Percentiles rank a stretch among this genome's conserved stretches.
phyloP scores from a whole-genome alignment of 1,284 basidiomycete species.

The Golubevia sp. region DNA sequence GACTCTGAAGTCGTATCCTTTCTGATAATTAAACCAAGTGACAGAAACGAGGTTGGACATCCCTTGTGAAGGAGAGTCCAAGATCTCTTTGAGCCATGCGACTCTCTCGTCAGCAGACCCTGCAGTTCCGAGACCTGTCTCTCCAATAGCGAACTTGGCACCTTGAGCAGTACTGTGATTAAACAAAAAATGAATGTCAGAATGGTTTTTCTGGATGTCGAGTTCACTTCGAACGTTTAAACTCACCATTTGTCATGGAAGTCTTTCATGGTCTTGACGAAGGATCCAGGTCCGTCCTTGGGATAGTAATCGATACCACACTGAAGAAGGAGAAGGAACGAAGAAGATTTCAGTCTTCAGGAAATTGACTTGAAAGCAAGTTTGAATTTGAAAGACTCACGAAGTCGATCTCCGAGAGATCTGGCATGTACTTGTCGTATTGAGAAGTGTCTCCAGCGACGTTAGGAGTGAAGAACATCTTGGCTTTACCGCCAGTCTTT shows the following conservation, averaged over 20 bases:
- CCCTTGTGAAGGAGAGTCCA: slow-evolving; percentile 24
- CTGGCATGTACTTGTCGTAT: slow-evolving; percentile 20
- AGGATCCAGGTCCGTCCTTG: slow-evolving; percentile 15
- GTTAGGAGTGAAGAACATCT: slow-evolving; percentile 52
- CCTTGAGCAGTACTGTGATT: slow-evolving; percentile 9
- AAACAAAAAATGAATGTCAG: not conserved
- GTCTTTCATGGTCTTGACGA: slow-evolving; percentile 50
- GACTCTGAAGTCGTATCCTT: slow-evolving; percentile 31
- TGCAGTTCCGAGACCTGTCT: slow-evolving; percentile 48
- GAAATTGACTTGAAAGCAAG: too few species aligned
- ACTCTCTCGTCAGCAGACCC: slow-evolving; percentile 34
- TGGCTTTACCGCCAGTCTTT: slow-evolving; percentile 53
- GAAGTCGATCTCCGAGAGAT: slow-evolving; percentile 2
- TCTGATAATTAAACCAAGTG: slow-evolving; percentile 60
- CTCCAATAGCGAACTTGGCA: slow-evolving; percentile 60
- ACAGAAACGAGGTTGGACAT: slow-evolving; percentile 49
- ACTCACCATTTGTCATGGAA: slow-evolving; percentile 59
- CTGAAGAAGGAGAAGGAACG: too few species aligned
- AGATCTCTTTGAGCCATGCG: slow-evolving; percentile 47
- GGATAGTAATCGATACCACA: slow-evolving; percentile 60
- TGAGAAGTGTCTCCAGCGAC: slow-evolving; percentile 17
- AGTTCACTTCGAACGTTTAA: too few species aligned
- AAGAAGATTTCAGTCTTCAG: too few species aligned
- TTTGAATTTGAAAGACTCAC: slow-evolving; percentile 16
- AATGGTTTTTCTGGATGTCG: slow-evolving; percentile 6